These are phyloP conservation scores for Podaxis rugospora DNA, from an alignment of 768 basidiomycete genomes.

Conservation along the genomic window DNA sequence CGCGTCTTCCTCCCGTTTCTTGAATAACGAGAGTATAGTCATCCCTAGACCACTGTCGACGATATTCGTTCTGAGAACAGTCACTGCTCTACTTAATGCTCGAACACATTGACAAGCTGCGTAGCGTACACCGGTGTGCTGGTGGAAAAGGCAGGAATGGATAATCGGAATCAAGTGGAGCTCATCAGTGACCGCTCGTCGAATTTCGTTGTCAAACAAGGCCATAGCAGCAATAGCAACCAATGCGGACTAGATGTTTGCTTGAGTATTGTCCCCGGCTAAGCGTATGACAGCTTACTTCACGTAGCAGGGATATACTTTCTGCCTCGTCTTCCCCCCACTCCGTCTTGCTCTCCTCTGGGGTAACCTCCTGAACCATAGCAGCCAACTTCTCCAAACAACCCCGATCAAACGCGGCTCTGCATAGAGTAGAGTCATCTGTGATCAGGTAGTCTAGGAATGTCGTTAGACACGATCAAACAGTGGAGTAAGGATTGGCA, in stretches of 20 bases:
- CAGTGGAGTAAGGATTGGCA: constrained; percentile 19
- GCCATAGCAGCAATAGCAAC: constrained; percentile 69
- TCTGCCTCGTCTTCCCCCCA: constrained; percentile 74
- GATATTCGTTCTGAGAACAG: constrained; percentile 78
- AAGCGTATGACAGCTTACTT: constrained; percentile 35
- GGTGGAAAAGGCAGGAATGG: constrained; percentile 19
- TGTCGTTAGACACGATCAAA: not conserved
- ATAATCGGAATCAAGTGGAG: constrained; percentile 37
- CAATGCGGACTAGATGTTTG: constrained; percentile 55
- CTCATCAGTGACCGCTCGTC: constrained; percentile 61
- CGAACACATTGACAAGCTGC: constrained; percentile 85
- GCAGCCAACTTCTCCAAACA: constrained; percentile 51
- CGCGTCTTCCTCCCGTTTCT: constrained; percentile 45
- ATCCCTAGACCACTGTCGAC: constrained; percentile 79
- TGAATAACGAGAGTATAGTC: constrained; percentile 55
- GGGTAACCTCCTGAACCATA: constrained; percentile 52
- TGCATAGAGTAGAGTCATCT: constrained; percentile 65
- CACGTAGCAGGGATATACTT: constrained; percentile 51
- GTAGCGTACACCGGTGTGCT: constrained; percentile 74
- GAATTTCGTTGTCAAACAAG: constrained; percentile 69
- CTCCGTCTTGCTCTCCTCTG: constrained; percentile 34
- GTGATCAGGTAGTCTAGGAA: constrained; percentile 57
- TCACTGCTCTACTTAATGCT: constrained; percentile 73
- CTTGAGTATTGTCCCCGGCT: not conserved
- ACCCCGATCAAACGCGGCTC: constrained; percentile 67